Conservation (phyloP, 352 stramenopile species). For the Pythium graminicola region DNA sequence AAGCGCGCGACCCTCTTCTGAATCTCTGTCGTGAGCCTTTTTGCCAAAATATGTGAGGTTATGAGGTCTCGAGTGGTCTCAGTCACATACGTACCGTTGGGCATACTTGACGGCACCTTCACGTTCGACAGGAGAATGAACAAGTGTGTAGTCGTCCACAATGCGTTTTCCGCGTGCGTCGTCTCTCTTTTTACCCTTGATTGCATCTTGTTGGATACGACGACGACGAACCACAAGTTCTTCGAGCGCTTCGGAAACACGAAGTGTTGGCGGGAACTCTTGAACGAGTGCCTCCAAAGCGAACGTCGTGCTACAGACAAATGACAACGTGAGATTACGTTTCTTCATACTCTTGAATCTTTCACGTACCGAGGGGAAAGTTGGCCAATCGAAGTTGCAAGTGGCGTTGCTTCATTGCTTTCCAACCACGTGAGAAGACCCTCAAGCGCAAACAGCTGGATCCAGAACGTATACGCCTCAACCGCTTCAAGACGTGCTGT, state of each 20-base stretch:
- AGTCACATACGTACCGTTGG: slow-evolving; percentile 17
- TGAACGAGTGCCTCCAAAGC: slow-evolving; percentile 34
- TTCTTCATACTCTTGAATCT: background rate
- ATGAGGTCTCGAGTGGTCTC: too few relatives aligned
- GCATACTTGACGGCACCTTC: slow-evolving; percentile 21
- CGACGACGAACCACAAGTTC: slow-evolving; percentile 51
- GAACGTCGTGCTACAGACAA: slow-evolving; percentile 22
- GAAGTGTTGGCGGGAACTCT: slow-evolving; percentile 35
- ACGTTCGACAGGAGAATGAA: slow-evolving; percentile 34
- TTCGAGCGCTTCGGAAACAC: slow-evolving; percentile 44
- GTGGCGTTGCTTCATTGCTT: slow-evolving; percentile 20
- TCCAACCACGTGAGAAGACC: slow-evolving; percentile 33
- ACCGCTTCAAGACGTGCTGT: slow-evolving; percentile 46
- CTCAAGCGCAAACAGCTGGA: slow-evolving; percentile 69
- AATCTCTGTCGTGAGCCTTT: slow-evolving; percentile 12
- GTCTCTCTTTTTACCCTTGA: slow-evolving; percentile 57
- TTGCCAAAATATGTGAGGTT: too few relatives aligned
- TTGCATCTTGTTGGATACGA: slow-evolving; percentile 52
- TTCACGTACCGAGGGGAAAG: slow-evolving; percentile 27
- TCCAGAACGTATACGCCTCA: slow-evolving; percentile 77
- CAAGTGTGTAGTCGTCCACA: slow-evolving; percentile 59
- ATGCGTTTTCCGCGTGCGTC: slow-evolving; percentile 64
- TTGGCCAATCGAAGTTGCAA: slow-evolving; percentile 1
- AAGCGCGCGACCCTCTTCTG: slow-evolving; percentile 17
- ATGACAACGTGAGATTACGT: background rate